A percentile compares a stretch with the other conserved stretches of the same genome.
phyloP scores from a whole-genome alignment of 2,329 filamentous ascomycete species.

The Stagonosporopsis rhizophila region DNA sequence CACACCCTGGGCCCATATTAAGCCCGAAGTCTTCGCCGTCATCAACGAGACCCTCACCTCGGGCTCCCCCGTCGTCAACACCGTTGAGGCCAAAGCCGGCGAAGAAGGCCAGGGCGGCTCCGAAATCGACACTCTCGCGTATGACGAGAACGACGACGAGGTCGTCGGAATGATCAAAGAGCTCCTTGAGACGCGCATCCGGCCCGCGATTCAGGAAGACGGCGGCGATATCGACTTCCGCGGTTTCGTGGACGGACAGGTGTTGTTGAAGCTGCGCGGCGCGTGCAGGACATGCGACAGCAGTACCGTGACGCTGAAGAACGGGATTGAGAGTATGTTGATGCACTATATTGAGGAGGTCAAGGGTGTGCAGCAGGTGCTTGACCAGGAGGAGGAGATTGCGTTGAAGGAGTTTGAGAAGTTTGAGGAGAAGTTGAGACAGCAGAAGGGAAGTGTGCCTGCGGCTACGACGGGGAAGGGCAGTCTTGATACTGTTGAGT shows the following conservation, averaged over 20 bases:
- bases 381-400: constrained; percentile 92
- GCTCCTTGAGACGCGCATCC: constrained; percentile 90
- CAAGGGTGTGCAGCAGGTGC: constrained; percentile 85
- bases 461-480: constrained; percentile 59
- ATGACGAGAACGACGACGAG: constrained; percentile 90
- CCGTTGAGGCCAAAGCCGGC: constrained; percentile 65
- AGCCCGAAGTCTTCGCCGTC: constrained; percentile 91
- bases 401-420: constrained; percentile 87
- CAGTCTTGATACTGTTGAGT: constrained; percentile 54
- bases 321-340: constrained; percentile 97
- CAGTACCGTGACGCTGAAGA: constrained; percentile 95
- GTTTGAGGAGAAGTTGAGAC: constrained; percentile 84
- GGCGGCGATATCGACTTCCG: constrained; percentile 96
- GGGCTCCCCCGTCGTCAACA: constrained; percentile 80
- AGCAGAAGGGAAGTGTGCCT: constrained; percentile 63
- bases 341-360: constrained; percentile 96
- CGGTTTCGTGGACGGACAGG: constrained; percentile 85
- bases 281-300: constrained; percentile 96
- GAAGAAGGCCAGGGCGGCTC: constrained; percentile 58
- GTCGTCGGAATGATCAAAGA: constrained; percentile 99
- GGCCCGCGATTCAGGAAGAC: constrained; percentile 96
- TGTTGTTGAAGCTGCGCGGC: constrained; percentile 85
- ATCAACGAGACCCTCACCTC: constrained; percentile 92
- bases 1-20: constrained; percentile 92
- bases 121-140: constrained; percentile 75